These are phyloP conservation scores for Knoxia roxburghii DNA, from an alignment of 257 asterid genomes.

Conservation along the genomic window DNA sequence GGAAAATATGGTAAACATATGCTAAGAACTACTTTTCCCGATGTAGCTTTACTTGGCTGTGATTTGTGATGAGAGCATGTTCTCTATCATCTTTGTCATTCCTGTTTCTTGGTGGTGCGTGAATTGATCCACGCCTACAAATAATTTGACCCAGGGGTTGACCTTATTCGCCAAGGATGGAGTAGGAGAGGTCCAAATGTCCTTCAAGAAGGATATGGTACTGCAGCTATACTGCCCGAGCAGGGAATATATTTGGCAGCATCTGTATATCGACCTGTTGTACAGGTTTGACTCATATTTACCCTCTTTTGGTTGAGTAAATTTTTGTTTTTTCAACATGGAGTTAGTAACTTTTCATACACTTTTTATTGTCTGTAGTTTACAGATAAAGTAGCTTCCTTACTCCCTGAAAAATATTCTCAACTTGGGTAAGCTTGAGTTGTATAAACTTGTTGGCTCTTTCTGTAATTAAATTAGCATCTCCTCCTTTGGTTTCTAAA, in stretches of 20 bases:
- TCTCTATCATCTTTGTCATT: background rate
- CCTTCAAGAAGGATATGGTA: constrained; percentile 97
- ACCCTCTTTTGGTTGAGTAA: background rate
- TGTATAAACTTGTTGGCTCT: background rate
- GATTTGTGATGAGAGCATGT: background rate
- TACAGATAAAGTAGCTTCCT: constrained; percentile 82
- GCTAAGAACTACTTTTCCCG: background rate
- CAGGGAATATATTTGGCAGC: constrained; percentile 97
- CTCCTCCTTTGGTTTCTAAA: background rate
- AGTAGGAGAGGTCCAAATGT: constrained; percentile 73
- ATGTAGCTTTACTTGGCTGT: background rate
- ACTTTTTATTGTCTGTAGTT: constrained; percentile 52
- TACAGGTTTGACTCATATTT: constrained; percentile 54
- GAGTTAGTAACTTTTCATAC: constrained; percentile 11
- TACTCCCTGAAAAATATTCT: constrained; percentile 91
- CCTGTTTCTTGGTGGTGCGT: background rate
- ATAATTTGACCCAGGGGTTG: constrained; percentile 49
- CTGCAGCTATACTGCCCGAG: constrained; percentile 86
- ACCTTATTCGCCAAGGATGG: constrained; percentile 86
- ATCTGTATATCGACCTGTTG: constrained; percentile 91
- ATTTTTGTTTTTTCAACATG: background rate
- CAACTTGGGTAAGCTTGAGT: constrained; percentile 78
- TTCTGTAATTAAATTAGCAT: background rate
- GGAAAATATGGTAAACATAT: background rate
- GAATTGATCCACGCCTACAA: background rate